A percentile compares a stretch with the other conserved stretches of the same genome.
These are phyloP conservation scores for Solanum corneliomulleri DNA, from an alignment of 257 asterid species.

Conservation along the genomic window DNA sequence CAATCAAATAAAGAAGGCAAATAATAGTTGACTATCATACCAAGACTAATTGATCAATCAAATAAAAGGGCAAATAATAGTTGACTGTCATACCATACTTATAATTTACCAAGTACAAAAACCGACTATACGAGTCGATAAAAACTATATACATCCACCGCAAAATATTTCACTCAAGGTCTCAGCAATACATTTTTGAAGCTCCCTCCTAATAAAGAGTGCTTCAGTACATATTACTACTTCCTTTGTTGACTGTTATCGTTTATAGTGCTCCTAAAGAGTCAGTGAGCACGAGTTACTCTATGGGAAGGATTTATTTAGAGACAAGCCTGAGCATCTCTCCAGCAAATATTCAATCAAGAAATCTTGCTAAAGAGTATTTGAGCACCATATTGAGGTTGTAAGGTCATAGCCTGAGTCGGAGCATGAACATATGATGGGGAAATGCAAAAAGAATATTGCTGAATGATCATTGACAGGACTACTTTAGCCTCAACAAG, in stretches of 20 bases:
- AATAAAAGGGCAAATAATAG: background rate
- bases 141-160: background rate
- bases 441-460: constrained; percentile 10
- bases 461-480: constrained; percentile 19
- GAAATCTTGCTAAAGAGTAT: constrained; percentile 7
- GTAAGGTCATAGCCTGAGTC: background rate
- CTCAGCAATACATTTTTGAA: background rate
- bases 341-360: background rate
- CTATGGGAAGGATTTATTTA: background rate
- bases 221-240: background rate
- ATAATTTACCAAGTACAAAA: background rate
- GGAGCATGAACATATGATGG: constrained; percentile 32
- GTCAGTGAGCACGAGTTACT: background rate
- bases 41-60: background rate
- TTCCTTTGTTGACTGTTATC: background rate
- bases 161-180: background rate
- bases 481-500: constrained; percentile 23
- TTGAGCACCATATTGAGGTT: constrained; percentile 27
- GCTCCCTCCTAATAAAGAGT: background rate
- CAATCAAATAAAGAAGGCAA: background rate
- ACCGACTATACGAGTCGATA: background rate
- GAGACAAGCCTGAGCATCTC: background rate
- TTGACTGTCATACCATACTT: background rate
- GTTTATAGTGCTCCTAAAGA: background rate
- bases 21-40: background rate